Evolutionary conservation across 495 filamentous ascomycete species (phyloP).

Genomic region (Aspergillus affinis): DNA sequence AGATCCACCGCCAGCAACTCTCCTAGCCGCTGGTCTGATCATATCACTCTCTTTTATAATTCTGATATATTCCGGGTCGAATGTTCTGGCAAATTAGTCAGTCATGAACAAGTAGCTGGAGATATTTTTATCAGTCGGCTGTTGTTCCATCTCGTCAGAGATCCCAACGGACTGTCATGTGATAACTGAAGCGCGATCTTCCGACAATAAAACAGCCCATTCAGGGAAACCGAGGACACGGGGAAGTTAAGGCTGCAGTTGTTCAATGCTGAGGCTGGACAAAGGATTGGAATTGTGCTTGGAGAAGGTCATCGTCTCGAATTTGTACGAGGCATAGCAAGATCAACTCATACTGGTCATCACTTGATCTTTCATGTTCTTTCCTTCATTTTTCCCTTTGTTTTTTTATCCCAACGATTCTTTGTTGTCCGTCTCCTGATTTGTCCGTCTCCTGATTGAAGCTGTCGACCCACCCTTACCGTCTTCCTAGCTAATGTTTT

Average conservation of each 20-base stretch:
- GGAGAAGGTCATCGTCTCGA: not conserved
- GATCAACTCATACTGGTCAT: not conserved
- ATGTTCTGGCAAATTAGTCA: constrained; percentile 3
- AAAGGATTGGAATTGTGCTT: not conserved
- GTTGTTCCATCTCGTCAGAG: constrained; percentile 15
- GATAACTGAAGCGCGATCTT: constrained; percentile 9
- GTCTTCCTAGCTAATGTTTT: no score
- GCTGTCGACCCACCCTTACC: no score
- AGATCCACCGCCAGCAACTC: constrained; percentile 9
- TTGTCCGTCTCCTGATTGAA: no score
- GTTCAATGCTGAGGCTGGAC: not conserved
- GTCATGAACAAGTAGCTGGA: constrained; percentile 20
- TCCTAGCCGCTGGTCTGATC: not conserved
- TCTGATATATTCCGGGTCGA: not conserved
- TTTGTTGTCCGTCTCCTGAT: no score
- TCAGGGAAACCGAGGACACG: not conserved
- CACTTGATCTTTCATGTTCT: not conserved
- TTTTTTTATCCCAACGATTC: not conserved
- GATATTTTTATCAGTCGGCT: constrained; percentile 26
- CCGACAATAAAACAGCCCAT: not conserved
- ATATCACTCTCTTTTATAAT: not conserved
- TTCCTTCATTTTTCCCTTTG: not conserved
- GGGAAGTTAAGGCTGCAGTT: not conserved
- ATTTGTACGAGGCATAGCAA: not conserved
- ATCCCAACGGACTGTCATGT: constrained; percentile 16